Conservation (phyloP, 176 grass and related monocot genomes). For the Triticum monococcum region DNA sequence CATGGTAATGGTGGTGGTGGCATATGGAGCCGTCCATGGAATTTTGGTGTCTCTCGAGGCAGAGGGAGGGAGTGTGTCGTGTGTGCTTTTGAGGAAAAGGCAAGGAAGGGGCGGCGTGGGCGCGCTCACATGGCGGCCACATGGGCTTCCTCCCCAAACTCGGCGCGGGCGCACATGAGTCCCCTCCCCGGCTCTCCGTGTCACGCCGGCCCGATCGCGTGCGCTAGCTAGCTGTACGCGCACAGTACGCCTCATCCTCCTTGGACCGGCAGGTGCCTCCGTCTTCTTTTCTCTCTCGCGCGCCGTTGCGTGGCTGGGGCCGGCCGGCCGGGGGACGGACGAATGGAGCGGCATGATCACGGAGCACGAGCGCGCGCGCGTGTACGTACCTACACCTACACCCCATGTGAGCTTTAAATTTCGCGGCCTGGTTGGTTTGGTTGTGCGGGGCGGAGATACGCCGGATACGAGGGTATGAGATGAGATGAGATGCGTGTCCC, state of each 20-base stretch:
- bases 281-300: background rate
- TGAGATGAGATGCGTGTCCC: background rate
- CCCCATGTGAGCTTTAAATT: conserved; percentile 17
- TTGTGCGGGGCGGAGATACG: background rate
- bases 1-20: background rate
- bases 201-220: background rate
- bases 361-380: background rate
- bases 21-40: too few relatives aligned
- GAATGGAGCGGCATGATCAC: background rate
- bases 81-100: background rate
- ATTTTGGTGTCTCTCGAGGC: background rate
- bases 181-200: background rate
- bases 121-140: conserved; percentile 43
- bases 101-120: background rate
- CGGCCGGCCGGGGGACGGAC: background rate
- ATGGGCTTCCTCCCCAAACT: conserved; percentile 39
- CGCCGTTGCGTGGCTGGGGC: background rate
- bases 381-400: background rate
- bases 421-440: background rate
- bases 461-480: background rate
- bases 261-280: background rate
- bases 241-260: background rate
- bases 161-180: conserved; percentile 20
- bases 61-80: too few relatives aligned
- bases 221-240: background rate